A percentile compares a stretch with the other conserved stretches of the same genome.
These are phyloP conservation scores for Aspergillus diversus DNA, from an alignment of 495 filamentous ascomycete genomes.

Conservation along the genomic window DNA sequence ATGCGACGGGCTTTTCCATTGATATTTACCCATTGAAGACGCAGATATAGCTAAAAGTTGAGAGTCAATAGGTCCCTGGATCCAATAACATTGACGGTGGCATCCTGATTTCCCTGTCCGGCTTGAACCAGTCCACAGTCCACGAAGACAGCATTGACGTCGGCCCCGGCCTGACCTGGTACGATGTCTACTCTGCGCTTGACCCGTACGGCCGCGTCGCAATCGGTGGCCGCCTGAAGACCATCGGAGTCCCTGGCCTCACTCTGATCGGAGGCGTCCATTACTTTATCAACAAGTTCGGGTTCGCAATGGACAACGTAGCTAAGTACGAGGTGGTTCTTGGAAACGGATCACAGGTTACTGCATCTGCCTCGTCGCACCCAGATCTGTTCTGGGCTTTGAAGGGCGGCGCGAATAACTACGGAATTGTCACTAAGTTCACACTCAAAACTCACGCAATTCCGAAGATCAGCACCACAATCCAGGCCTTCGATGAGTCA, in stretches of 20 bases:
- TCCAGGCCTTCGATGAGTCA: slow-evolving; percentile 39
- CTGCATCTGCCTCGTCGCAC: slow-evolving; percentile 26
- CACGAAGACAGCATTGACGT: slow-evolving; percentile 29
- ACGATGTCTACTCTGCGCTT: slow-evolving; percentile 41
- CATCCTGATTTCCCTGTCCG: slow-evolving; percentile 27
- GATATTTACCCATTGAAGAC: no score
- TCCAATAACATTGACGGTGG: slow-evolving; percentile 38
- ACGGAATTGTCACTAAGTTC: slow-evolving; percentile 50
- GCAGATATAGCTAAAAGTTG: neutral
- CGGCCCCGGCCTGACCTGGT: slow-evolving; percentile 45
- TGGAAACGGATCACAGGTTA: slow-evolving; percentile 33
- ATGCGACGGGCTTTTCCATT: slow-evolving; percentile 5
- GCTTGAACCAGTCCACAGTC: slow-evolving; percentile 24
- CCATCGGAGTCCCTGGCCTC: slow-evolving; percentile 41
- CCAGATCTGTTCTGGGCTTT: slow-evolving; percentile 44
- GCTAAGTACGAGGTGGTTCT: slow-evolving; percentile 37
- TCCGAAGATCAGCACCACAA: slow-evolving; percentile 39
- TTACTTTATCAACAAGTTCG: slow-evolving; percentile 36
- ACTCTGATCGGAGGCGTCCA: slow-evolving; percentile 33
- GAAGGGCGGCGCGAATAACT: slow-evolving; percentile 47
- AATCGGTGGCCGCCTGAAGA: slow-evolving; percentile 50
- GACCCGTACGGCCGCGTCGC: slow-evolving; percentile 44
- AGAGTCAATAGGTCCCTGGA: slow-evolving; percentile 26
- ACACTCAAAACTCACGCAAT: slow-evolving; percentile 47
- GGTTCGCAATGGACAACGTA: slow-evolving; percentile 39